Base-by-base conservation (phyloP, 768 basidiomycete species). In the Kwoniella pini region DNA sequence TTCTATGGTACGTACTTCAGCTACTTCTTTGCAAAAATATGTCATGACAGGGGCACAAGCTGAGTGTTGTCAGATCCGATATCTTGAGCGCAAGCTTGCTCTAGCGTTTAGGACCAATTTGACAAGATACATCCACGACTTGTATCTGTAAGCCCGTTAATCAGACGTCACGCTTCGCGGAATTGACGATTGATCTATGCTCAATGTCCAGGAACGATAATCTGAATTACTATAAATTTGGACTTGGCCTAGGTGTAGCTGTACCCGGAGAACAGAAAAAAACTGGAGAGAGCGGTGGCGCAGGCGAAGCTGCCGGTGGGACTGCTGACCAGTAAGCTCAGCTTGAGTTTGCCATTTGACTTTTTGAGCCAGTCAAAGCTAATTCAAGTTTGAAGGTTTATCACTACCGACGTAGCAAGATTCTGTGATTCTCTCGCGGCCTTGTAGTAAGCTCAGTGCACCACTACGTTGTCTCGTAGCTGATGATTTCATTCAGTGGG, bases 361-460 rank as follows among this genome's bases (percentile, higher is more conserved):
- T 28, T 26, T 40, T 24, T 19, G 39, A 46, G 33, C 7, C 33
- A 7, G 33, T 36, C 7, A 17, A 28, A 17, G 27, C 17, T 15
- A 9, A 15, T 5, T 4, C 13, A 15, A 2, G 27, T 33, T 39
- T 31, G 26, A 13, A 80, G 80, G 51, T 93, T 91, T 74, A 86
- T 97, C 67, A 96, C 95, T 1, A 88, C 91, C 12, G 95, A 98
- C 72, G 85, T 98, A 17, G 88, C 89, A 39, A 83, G 88, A 1
- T 98, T 94, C 85, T 86, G 89, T 46, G 90, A 91, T 53, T 84
- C 88, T 0, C 83, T 97, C 27, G 83, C 91, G 3, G 88, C 88
- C 0, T 82, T 97, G 36, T 97, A 97, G 92, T 92, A 60, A 65
- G 91, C 83, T n/a, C n/a, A 3, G 10, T 19, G 42, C 30, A 1